Evolutionary conservation across 805 yeast genomes (phyloP).

Genomic region (Brettanomyces anomalus): DNA sequence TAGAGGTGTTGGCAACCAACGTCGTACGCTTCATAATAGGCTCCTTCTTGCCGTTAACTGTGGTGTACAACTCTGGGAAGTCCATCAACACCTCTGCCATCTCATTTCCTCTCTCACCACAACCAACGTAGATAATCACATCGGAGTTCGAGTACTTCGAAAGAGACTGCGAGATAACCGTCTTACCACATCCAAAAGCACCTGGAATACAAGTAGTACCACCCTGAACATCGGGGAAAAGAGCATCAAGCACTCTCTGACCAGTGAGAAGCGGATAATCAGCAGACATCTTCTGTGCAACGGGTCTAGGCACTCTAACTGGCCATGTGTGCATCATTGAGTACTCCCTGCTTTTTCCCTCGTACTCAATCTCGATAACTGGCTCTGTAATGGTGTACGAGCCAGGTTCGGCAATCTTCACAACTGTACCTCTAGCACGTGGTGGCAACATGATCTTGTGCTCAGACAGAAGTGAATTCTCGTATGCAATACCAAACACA

Average conservation of each 20-base stretch:
- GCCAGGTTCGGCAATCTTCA: constrained; percentile 82
- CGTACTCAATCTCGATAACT: constrained; percentile 88
- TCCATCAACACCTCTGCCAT: constrained; percentile 99
- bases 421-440: constrained; percentile 95
- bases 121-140: constrained; percentile 89
- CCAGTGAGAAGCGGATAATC: constrained; percentile 95
- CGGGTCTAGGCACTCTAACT: constrained; percentile 98
- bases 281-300: constrained; percentile 86
- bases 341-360: constrained; percentile 71
- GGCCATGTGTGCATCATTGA: constrained; percentile 99
- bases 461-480: constrained; percentile 85
- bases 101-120: constrained; percentile 96
- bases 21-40: constrained; percentile 99
- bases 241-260: constrained; percentile 95
- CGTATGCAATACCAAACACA: constrained; percentile 87
- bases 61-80: constrained; percentile 95
- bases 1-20: constrained; percentile 95
- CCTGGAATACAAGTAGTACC: constrained; percentile 99
- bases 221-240: constrained; percentile 99
- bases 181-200: constrained; percentile 98
- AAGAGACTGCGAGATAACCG: constrained; percentile 94
- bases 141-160: constrained; percentile 98
- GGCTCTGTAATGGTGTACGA: constrained; percentile 86
- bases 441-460: constrained; percentile 96
- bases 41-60: constrained; percentile 86